Evolutionary conservation across 2,329 filamentous ascomycete species (phyloP), one percentile per base, ranked within the genome.

Genomic region (Chaetoscypha palmicola): DNA sequence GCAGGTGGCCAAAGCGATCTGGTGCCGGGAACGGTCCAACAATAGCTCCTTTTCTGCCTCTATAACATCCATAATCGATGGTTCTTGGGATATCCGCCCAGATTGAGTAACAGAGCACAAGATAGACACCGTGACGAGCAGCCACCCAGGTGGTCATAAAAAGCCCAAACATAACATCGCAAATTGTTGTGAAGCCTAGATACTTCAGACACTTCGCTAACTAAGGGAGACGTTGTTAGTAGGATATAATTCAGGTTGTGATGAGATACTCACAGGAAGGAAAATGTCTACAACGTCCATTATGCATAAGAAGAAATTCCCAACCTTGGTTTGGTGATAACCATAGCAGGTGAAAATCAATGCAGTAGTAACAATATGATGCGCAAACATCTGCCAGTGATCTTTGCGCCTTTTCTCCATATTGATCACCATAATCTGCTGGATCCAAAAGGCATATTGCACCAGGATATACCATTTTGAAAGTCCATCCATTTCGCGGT

Each of bases 401-500:
- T 98, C 92, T 68, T 97, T 97, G 59, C 92, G 79, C 53, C 85
- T 80, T 67, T 94, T 86, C 66, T 98, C 92, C 48, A 97, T 89
- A 66, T 96, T 84, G 63, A 97, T 87, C 46, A 96, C 87, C 23
- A 96, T 71, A 52, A 97, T 85, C 67, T 95, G 90, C 68, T 97
- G 91, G 37, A 96, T 66, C 84, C 88, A 96, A 65, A 96, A 97
- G 19, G 84, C 82, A 66, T 90, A 85, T 64, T 97, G 90, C 11
- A 83, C 82, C 23, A 98, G 73, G 58, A 94, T 86, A 66, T 98
- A 98, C 64, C 77, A 80, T 69, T 97, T 97, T 68, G 86, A 79
- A 10, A 86, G 64, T 7, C 82, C 81, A 12, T 72, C 70, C 47
- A 94, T 72, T 59, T 92, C 81, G 39, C 89, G 79, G 54, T 78